Percentiles rank a stretch among this genome's conserved stretches.
These are phyloP conservation scores for Ulota crispa DNA, from an alignment of 225 moss, liverwort and hornwort genomes.

Conservation along the genomic window DNA sequence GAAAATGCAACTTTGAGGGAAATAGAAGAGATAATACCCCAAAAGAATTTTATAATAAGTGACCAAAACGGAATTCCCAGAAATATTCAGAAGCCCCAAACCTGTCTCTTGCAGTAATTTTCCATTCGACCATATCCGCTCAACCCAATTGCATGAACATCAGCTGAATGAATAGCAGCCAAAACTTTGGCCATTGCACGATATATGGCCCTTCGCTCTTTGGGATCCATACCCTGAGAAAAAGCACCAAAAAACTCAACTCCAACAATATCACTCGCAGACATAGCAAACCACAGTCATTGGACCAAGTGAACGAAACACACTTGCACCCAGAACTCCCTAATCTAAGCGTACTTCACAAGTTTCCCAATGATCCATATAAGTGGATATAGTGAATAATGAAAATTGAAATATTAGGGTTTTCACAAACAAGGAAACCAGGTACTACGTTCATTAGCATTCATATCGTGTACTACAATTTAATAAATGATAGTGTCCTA, in stretches of 20 bases:
- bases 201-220: conserved; percentile 72
- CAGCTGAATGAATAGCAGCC: conserved; percentile 84
- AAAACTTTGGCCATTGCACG: conserved; percentile 69
- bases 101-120: conserved; percentile 93
- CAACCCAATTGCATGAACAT: conserved; percentile 82
- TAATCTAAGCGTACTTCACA: neutral
- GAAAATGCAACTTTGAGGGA: neutral
- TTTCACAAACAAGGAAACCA: neutral
- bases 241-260: conserved; percentile 13
- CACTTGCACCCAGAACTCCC: neutral
- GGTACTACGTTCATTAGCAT: neutral
- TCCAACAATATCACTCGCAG: conserved; percentile 16
- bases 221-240: conserved; percentile 68
- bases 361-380: neutral
- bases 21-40: neutral
- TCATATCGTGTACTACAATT: neutral
- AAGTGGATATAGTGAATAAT: neutral
- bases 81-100: conserved; percentile 28
- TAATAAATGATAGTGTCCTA: neutral
- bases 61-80: neutral
- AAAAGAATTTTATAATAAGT: neutral
- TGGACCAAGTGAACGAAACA: conserved; percentile 11
- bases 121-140: conserved; percentile 78
- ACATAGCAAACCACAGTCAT: neutral
- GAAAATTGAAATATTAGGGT: neutral